Evolutionary conservation across 768 basidiomycete species (phyloP).

Genomic region (Ramaria sp.): DNA sequence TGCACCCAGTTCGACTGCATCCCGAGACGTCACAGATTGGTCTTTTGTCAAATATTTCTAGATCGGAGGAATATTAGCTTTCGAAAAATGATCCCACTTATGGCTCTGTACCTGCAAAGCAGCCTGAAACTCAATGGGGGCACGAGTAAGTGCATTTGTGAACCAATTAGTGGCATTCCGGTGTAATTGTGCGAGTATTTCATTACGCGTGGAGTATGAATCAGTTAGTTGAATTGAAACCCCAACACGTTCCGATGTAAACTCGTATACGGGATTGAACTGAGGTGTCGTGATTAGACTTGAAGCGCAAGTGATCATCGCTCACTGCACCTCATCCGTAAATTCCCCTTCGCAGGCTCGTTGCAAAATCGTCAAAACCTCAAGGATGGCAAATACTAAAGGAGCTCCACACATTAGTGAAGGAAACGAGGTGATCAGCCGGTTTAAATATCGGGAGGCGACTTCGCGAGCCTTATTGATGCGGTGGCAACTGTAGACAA

Average conservation of each 20-base stretch:
- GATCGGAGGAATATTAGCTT: background rate
- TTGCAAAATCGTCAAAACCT: constrained; percentile 82
- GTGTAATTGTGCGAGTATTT: constrained; percentile 68
- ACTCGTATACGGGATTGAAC: constrained; percentile 85
- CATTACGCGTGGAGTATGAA: constrained; percentile 74
- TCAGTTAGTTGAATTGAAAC: constrained; percentile 77
- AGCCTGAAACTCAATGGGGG: constrained; percentile 86
- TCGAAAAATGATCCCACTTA: background rate
- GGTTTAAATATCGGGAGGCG: constrained; percentile 73
- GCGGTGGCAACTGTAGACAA: constrained; percentile 74
- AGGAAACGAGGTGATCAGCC: constrained; percentile 83
- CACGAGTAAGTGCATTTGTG: constrained; percentile 71
- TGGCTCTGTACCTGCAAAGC: constrained; percentile 75
- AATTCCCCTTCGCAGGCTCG: constrained; percentile 86
- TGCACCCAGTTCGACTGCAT: constrained; percentile 82
- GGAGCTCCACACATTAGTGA: constrained; percentile 87
- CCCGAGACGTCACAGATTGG: constrained; percentile 55
- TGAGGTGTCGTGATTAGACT: constrained; percentile 19
- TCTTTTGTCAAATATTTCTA: constrained; percentile 84
- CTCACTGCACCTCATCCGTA: constrained; percentile 61
- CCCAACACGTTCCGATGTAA: constrained; percentile 63
- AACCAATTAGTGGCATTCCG: constrained; percentile 77
- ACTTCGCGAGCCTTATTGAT: constrained; percentile 72
- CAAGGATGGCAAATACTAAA: constrained; percentile 81
- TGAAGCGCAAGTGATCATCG: constrained; percentile 11